Conservation (phyloP, 331 rosid species). For the Cucumis variabilis region DNA sequence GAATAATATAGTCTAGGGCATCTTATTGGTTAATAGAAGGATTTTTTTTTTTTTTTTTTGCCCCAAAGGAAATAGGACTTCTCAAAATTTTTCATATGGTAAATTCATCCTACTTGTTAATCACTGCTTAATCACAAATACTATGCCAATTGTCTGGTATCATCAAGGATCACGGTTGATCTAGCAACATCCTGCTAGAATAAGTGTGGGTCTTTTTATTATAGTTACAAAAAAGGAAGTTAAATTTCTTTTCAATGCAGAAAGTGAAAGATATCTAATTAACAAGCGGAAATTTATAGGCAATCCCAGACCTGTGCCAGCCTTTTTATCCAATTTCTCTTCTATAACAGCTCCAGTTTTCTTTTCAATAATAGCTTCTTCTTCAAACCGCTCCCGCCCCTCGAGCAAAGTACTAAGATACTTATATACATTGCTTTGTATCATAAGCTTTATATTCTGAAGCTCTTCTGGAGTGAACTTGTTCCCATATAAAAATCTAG, state of each 20-base stretch:
- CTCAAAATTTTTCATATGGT: not conserved
- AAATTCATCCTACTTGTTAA: not conserved
- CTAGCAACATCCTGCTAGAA: not conserved
- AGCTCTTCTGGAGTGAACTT: constrained; percentile 73
- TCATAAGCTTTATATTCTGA: constrained; percentile 82
- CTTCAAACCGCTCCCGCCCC: constrained; percentile 94
- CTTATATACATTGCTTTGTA: constrained; percentile 92
- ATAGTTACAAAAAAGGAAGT: not conserved
- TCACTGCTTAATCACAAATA: too few relatives aligned
- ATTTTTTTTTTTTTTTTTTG: not conserved
- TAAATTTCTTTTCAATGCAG: constrained; percentile 14
- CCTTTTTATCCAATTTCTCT: constrained; percentile 51
- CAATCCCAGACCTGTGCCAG: constrained; percentile 52
- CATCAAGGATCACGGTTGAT: not conserved
- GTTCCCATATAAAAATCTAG: constrained; percentile 75
- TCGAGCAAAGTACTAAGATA: constrained; percentile 86
- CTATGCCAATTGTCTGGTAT: not conserved
- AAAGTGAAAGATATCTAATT: not conserved
- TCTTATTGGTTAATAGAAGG: not conserved
- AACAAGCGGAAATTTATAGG: constrained; percentile 18
- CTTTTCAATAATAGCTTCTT: constrained; percentile 65
- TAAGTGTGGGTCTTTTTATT: constrained; percentile 30
- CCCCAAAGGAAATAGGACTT: not conserved
- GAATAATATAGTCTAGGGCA: not conserved
- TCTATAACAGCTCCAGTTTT: constrained; percentile 50